Base-by-base conservation (phyloP, 2,329 filamentous ascomycete genomes). In the Cladophialophora psammophila region DNA sequence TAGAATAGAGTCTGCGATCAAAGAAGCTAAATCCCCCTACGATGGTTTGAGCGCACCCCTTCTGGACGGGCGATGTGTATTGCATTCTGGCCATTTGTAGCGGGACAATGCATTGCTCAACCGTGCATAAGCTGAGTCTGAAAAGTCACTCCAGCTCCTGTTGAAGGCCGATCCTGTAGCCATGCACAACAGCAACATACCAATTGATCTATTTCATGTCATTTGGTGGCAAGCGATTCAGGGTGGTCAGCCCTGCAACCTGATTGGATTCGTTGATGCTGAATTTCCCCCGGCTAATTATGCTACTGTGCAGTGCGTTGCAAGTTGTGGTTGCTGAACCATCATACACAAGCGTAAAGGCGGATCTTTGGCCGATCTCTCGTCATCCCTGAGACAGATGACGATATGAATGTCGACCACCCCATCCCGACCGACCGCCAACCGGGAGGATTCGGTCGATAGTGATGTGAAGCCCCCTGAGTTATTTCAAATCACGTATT, bases 1-100 rank as follows among this genome's bases (percentile, higher is more conserved):
- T 75, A 38, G 74, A 69, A 65, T 57, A 18, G 8, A 36, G 4
- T 20, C 26, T 7, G 40, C 4, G 54, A 35, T 18, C 32, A 36
- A 56, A 59, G 26, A 48, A 53, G 5, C 31, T 15, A 20, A 50
- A 6, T 50, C 18, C 18, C 45, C 26, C 6, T 50, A 9, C 26
- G 18, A 50, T 50, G 10, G 45, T 50, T 50, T 5, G 9, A 10
- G 45, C 45, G 12, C 9, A 26, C 5, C 2, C 2, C 18, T 26
- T 50, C 8, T 50, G 18, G 18, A 50, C 26, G 12, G 18, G 20
- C 45, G 10, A 26, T 50, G 18, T 26, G 45, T 12, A 50, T 50
- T 20, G 45, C 18, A 50, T 50, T 50, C 42, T 20, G n/a, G 45
- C 8, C 18, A 26, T 13, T 26, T 50, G 18, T 50, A 5, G 45